These are phyloP conservation scores for Candida labiduridarum DNA, from an alignment of 1,139 yeast species.

Conservation along the genomic window DNA sequence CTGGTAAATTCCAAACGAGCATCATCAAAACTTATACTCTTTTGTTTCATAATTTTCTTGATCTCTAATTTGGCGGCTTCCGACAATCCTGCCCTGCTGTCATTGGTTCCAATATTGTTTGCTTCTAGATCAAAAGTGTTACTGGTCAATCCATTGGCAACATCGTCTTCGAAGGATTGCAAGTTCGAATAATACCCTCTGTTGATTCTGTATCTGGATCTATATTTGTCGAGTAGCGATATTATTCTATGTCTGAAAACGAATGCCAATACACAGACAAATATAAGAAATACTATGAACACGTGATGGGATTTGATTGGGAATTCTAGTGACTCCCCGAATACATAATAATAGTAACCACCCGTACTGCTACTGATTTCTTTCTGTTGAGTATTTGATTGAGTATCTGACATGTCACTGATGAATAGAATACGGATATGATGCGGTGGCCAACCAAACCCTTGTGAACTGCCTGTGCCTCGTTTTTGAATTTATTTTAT, in stretches of 20 bases:
- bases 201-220: constrained; percentile 25
- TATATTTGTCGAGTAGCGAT: constrained; percentile 26
- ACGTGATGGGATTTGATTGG: constrained; percentile 10
- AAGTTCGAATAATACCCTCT: constrained; percentile 19
- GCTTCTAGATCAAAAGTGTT: constrained; percentile 54
- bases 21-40: constrained; percentile 60
- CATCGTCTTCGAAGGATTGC: constrained; percentile 55
- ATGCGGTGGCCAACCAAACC: too few relatives aligned
- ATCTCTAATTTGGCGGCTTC: constrained; percentile 55
- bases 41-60: constrained; percentile 53
- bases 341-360: neutral
- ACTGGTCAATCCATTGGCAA: constrained; percentile 69
- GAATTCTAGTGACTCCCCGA: neutral
- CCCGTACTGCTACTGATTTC: neutral
- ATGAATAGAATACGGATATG: neutral
- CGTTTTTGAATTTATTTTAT: neutral
- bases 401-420: neutral
- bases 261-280: constrained; percentile 14
- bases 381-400: neutral
- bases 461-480: neutral
- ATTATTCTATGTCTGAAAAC: constrained; percentile 29
- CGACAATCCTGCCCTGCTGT: constrained; percentile 64
- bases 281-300: neutral
- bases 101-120: constrained; percentile 46
- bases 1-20: constrained; percentile 63